Evolutionary conservation across 305 asterid genomes (phyloP).

Genomic region (Fraxinus paxiana): DNA sequence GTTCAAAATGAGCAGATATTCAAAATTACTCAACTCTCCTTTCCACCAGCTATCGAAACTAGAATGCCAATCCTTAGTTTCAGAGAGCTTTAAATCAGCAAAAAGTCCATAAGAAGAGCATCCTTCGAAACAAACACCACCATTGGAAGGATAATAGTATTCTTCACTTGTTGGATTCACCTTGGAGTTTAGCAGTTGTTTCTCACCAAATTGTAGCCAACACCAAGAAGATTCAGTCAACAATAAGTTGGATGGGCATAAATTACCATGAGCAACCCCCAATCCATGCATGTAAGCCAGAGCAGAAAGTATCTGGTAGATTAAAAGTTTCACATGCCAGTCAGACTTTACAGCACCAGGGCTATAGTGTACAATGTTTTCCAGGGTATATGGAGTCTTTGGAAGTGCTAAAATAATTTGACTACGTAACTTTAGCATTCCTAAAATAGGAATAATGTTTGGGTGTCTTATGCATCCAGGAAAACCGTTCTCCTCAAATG

Average conservation of each 20-base stretch:
- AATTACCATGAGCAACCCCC: conserved; percentile 67
- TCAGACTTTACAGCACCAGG: conserved; percentile 67
- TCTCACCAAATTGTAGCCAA: conserved; percentile 60
- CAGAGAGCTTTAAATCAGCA: conserved; percentile 61
- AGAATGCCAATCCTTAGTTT: conserved; percentile 59
- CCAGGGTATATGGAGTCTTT: conserved; percentile 67
- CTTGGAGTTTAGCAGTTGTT: conserved; percentile 38
- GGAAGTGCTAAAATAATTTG: conserved; percentile 56
- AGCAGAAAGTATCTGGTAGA: conserved; percentile 84
- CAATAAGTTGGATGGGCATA: conserved; percentile 65
- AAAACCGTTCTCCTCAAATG: conserved; percentile 51
- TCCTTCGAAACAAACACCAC: conserved; percentile 42
- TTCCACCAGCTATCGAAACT: conserved; percentile 83
- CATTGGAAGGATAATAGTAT: conserved; percentile 27
- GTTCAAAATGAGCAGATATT: conserved; percentile 82
- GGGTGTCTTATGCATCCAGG: conserved; percentile 99
- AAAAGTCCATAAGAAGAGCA: conserved; percentile 62
- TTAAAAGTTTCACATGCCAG: conserved; percentile 63
- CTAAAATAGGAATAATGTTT: conserved; percentile 71
- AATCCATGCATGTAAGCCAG: conserved; percentile 79
- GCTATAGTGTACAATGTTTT: conserved; percentile 67
- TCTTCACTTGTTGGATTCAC: conserved; percentile 34
- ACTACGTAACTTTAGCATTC: conserved; percentile 57
- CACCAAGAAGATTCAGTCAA: conserved; percentile 79
- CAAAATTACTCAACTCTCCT: conserved; percentile 86